Evolutionary conservation across 2,329 filamentous ascomycete genomes (phyloP).

Genomic region (Penicillium brevicompactum): DNA sequence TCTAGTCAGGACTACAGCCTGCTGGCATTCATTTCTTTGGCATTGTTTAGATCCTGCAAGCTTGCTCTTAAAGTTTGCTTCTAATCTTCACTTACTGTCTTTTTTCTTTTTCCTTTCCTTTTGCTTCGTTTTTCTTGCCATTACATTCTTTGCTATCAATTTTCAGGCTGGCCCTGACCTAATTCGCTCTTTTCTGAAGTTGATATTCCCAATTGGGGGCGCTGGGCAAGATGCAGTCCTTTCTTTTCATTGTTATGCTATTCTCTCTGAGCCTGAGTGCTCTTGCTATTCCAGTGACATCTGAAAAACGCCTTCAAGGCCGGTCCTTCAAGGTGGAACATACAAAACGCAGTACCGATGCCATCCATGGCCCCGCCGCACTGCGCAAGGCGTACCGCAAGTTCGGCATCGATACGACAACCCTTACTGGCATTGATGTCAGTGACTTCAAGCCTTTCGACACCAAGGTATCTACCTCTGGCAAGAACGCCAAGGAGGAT

Average conservation of each 20-base stretch:
- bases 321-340: constrained; percentile 64
- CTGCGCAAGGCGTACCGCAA: constrained; percentile 70
- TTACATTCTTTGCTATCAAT: constrained; percentile 4
- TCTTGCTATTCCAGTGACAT: constrained; percentile 36
- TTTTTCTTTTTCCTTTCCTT: background rate
- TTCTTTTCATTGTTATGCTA: constrained; percentile 29
- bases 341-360: constrained; percentile 57
- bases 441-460: constrained; percentile 38
- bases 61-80: background rate
- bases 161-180: constrained; percentile 14
- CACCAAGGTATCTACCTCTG: constrained; percentile 22
- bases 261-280: constrained; percentile 36
- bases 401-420: constrained; percentile 57
- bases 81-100: background rate
- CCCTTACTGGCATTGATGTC: constrained; percentile 40
- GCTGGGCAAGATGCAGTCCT: constrained; percentile 29
- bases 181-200: constrained; percentile 10
- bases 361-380: constrained; percentile 61
- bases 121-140: background rate
- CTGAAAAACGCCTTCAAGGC: constrained; percentile 26
- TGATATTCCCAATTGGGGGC: background rate
- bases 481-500: constrained; percentile 28
- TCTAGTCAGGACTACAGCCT: constrained; percentile 23
- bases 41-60: constrained; percentile 1
- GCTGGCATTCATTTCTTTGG: constrained; percentile 8